Evolutionary conservation across 352 stramenopile genomes (phyloP).

Genomic region (Globisporangium iwayamae): DNA sequence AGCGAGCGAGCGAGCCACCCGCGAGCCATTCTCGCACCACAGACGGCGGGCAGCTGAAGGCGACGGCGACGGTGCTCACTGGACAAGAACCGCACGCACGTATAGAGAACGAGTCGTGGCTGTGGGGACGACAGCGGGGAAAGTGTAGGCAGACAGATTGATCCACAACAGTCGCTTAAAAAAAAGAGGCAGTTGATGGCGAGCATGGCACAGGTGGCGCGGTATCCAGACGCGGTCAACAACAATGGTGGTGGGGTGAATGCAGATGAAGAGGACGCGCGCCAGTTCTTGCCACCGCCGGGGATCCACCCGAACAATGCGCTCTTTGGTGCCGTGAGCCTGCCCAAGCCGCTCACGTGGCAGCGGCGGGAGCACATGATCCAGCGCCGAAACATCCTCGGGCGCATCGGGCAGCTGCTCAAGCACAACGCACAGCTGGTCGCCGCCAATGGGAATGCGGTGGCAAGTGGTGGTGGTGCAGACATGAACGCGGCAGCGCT

Average conservation of each 20-base stretch:
- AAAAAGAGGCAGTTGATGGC: neutral
- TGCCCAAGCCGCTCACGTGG: constrained; percentile 83
- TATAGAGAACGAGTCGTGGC: neutral
- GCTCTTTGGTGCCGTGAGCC: constrained; percentile 54
- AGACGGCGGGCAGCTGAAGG: neutral
- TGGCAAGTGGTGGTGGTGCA: neutral
- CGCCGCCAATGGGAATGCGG: constrained; percentile 2
- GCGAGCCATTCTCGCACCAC: neutral
- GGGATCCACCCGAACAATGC: constrained; percentile 72
- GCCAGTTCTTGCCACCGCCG: constrained; percentile 43
- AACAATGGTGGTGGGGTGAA: neutral
- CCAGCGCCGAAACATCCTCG: constrained; percentile 67
- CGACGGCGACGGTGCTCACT: neutral
- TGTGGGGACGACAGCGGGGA: neutral
- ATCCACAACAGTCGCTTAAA: neutral
- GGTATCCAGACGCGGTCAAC: constrained; percentile 9
- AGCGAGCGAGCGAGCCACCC: too few species aligned
- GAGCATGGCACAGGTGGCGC: constrained; percentile 16
- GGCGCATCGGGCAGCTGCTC: constrained; percentile 60
- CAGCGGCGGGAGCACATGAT: constrained; percentile 68
- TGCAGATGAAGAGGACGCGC: constrained; percentile 4
- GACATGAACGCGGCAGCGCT: constrained; percentile 18
- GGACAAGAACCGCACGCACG: neutral
- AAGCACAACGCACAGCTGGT: constrained; percentile 51
- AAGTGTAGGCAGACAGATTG: neutral